Conservation (phyloP, 1,284 basidiomycete genomes). For the Pseudozyma sp. region DNA sequence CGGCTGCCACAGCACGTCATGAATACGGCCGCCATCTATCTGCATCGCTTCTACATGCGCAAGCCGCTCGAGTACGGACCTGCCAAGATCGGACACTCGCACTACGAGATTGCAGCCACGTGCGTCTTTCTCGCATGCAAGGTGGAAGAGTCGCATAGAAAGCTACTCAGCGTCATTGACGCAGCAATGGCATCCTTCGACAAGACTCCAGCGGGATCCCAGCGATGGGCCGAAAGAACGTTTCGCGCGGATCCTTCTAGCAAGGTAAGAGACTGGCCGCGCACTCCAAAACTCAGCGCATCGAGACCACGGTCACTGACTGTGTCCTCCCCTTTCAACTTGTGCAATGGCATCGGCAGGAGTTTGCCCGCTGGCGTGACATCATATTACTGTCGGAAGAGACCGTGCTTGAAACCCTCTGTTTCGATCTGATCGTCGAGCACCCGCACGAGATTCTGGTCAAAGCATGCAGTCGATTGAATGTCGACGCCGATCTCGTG, state of each 20-base stretch:
- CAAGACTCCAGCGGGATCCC: constrained; percentile 71
- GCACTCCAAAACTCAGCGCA: too few species aligned
- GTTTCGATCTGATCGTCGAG: constrained; percentile 88
- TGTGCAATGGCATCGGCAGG: constrained; percentile 17
- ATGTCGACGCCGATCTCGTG: constrained; percentile 44
- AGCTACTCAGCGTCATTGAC: constrained; percentile 83
- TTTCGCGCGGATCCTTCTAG: constrained; percentile 44
- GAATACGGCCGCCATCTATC: constrained; percentile 80
- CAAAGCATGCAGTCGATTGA: constrained; percentile 53
- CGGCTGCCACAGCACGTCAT: constrained; percentile 61
- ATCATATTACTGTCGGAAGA: constrained; percentile 83
- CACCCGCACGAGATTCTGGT: constrained; percentile 76
- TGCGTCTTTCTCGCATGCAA: constrained; percentile 92
- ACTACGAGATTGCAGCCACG: constrained; percentile 80
- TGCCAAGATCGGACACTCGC: constrained; percentile 74
- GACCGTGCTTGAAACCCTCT: constrained; percentile 84
- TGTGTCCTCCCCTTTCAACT: background rate
- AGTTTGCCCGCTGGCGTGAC: constrained; percentile 74
- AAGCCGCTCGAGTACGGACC: constrained; percentile 73
- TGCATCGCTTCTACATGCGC: constrained; percentile 95
- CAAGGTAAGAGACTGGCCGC: constrained; percentile 22
- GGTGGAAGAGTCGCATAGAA: constrained; percentile 86
- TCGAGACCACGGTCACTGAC: background rate
- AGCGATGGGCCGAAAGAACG: constrained; percentile 58
- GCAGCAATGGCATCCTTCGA: constrained; percentile 79